Conservation (phyloP, 768 basidiomycete species). For the Erythrobasidium yunnanense region DNA sequence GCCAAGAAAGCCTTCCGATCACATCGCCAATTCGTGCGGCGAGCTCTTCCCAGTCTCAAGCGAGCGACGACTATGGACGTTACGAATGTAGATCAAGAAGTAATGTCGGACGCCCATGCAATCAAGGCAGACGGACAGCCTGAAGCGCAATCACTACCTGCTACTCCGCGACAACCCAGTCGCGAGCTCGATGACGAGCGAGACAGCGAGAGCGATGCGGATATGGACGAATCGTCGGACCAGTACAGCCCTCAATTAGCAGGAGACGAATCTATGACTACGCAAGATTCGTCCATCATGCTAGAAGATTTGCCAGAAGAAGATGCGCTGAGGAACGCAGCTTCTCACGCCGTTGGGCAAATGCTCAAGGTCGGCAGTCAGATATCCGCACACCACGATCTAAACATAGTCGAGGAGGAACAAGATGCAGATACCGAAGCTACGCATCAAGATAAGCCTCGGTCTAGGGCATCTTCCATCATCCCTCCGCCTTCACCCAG, state of each 20-base stretch:
- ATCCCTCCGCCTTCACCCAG: background rate
- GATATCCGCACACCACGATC: slow-evolving; percentile 8
- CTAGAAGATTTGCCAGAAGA: background rate
- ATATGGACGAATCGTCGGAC: background rate
- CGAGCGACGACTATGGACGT: slow-evolving; percentile 6
- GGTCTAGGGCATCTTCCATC: background rate
- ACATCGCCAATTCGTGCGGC: slow-evolving; percentile 35
- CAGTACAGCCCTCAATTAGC: background rate
- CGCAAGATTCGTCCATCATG: background rate
- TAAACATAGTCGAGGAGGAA: slow-evolving; percentile 18
- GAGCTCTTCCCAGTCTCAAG: background rate
- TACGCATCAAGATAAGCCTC: no score
- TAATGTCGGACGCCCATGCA: slow-evolving; percentile 29
- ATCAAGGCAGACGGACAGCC: slow-evolving; percentile 24
- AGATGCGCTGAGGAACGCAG: background rate
- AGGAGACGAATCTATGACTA: background rate
- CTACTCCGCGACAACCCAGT: background rate
- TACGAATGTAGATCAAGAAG: slow-evolving; percentile 10
- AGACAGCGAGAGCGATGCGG: no score
- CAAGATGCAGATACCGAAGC: slow-evolving; percentile 5
- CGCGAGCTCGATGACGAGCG: no score
- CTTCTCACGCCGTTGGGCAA: background rate
- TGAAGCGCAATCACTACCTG: slow-evolving; percentile 4
- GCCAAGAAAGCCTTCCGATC: slow-evolving; percentile 36
- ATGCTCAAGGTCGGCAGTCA: slow-evolving; percentile 3